phyloP scores from a whole-genome alignment of 2,329 filamentous ascomycete genomes.

The Podosphaera aphanis region DNA sequence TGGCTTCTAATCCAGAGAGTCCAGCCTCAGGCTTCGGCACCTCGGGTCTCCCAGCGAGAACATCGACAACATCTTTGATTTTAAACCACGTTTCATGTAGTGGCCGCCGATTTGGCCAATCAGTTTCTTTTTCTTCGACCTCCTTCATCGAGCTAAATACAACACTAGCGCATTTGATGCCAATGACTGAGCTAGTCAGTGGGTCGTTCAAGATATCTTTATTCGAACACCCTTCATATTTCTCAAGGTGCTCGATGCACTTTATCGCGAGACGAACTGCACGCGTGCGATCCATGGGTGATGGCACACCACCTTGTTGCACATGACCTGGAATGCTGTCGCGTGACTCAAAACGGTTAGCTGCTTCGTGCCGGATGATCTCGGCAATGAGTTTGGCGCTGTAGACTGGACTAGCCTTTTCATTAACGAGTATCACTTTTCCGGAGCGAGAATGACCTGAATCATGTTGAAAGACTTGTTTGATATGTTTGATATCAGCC shows the following conservation, averaged over 20 bases:
- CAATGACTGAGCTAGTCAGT: slow-evolving; percentile 60
- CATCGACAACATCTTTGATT: slow-evolving; percentile 62
- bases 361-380: slow-evolving; percentile 84
- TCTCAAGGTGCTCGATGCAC: slow-evolving; percentile 77
- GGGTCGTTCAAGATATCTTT: slow-evolving; percentile 50
- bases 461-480: slow-evolving; percentile 65
- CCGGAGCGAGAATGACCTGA: slow-evolving; percentile 73
- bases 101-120: slow-evolving; percentile 78
- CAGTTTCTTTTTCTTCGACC: slow-evolving; percentile 65
- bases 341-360: slow-evolving; percentile 76
- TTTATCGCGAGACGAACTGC: slow-evolving; percentile 83
- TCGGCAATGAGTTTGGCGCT: slow-evolving; percentile 80
- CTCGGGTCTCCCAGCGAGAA: slow-evolving; percentile 48
- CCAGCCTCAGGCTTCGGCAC: slow-evolving; percentile 22
- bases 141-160: slow-evolving; percentile 65
- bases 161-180: slow-evolving; percentile 72
- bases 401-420: slow-evolving; percentile 78
- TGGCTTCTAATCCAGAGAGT: slow-evolving; percentile 29
- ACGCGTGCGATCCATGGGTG: slow-evolving; percentile 84
- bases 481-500: slow-evolving; percentile 70
- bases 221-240: slow-evolving; percentile 40
- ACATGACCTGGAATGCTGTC: slow-evolving; percentile 85
- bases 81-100: slow-evolving; percentile 66
- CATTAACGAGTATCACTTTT: slow-evolving; percentile 88
- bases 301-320: slow-evolving; percentile 80